phyloP scores from a whole-genome alignment of 208 protist species.

The Acanthamoeba sp. region DNA sequence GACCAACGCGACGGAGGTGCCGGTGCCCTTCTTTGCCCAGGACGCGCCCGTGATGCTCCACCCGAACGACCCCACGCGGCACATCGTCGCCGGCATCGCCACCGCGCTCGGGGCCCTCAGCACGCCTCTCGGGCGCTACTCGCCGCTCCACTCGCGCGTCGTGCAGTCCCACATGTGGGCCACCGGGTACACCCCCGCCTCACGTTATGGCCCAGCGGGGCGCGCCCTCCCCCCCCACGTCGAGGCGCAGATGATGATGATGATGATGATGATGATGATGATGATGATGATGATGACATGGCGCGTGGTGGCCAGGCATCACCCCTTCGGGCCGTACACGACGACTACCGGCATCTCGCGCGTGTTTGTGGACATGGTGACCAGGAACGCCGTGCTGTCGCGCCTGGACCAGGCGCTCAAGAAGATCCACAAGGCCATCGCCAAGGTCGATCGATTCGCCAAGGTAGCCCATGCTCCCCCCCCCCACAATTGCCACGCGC shows the following conservation, averaged over 20 bases:
- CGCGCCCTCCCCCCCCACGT: too few relatives aligned
- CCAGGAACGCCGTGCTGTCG: slow-evolving; percentile 21
- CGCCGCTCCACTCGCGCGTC: neutral
- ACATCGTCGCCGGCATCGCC: slow-evolving; percentile 41
- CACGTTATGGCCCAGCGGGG: too few relatives aligned
- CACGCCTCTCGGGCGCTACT: slow-evolving; percentile 1
- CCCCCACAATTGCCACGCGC: neutral
- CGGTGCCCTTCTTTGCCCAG: slow-evolving; percentile 35
- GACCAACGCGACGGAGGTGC: slow-evolving; percentile 9
- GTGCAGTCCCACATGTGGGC: slow-evolving; percentile 26
- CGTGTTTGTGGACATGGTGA: slow-evolving; percentile 14
- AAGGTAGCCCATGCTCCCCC: neutral
- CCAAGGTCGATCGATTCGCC: slow-evolving; percentile 14
- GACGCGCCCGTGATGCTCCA: neutral
- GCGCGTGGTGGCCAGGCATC: neutral
- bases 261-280: too few relatives aligned
- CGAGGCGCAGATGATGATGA: too few relatives aligned
- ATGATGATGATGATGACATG: too few relatives aligned
- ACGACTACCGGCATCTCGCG: slow-evolving; percentile 4
- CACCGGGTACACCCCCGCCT: neutral
- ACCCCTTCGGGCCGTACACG: slow-evolving; percentile 54
- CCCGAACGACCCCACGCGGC: neutral
- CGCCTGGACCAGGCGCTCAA: slow-evolving; percentile 17
- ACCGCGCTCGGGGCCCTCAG: neutral
- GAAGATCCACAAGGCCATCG: neutral